Base-by-base conservation (phyloP, 345 rosid species). In the Moringa oleifera region DNA sequence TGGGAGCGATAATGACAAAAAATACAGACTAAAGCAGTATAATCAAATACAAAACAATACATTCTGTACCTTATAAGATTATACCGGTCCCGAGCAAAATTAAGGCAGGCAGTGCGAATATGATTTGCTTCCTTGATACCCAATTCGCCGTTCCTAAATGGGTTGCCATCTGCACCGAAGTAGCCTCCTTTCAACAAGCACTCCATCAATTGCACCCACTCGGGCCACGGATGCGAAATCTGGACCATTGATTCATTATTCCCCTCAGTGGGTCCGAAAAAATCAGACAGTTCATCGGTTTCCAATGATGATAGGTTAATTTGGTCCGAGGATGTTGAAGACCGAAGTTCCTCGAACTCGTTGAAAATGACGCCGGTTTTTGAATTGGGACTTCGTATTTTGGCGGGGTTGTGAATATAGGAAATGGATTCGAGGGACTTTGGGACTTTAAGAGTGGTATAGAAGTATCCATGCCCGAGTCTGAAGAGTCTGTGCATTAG, bases 81-180 rank as follows among this genome's bases (percentile, higher is more conserved):
- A 53, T 46, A 65, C 23, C 80, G 80, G 66, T 90, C 91, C 51
- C 98, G 83, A 2, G 87, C 83, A 52, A 90, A 93, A 73, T 79
- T 81, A 69, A 90, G 97, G 70, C 88, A 87, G 0, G 97, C 94
- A 5, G 91, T 93, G 58, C 97, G 80, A 51, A 87, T 79, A 51
- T 55, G 65, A 69, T 89, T 87, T 7, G 80, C 71, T 23, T 76
- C 96, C 59, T 81, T 87, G 11, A 55, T 60, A 58, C 77, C 79
- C 81, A 80, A 68, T 25, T 68, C 72, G n/a, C 46, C 68, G 23
- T 50, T 61, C 21, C 25, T 49, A 54, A 76, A 73, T 16, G 88
- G 91, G 75, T 75, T 77, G 58, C 63, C 68, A 51, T 13, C 74
- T 49, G 68, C 83, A 20, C 57, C 84, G 13, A 87, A 85, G 70